These are phyloP conservation scores for Zygosaccharomyces sapae DNA, from an alignment of 1,139 yeast species.

Conservation along the genomic window DNA sequence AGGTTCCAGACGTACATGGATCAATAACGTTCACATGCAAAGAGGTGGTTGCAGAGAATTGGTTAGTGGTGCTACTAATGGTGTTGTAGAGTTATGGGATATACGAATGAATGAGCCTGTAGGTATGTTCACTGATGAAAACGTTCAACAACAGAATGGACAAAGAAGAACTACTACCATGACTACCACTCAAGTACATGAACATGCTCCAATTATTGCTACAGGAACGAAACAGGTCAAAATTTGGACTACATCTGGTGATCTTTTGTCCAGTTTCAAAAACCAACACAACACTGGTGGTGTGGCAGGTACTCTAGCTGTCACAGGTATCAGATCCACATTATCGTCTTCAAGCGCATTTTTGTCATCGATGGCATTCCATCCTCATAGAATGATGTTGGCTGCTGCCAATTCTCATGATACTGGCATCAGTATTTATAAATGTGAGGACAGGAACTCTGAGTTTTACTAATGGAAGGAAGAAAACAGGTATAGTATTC, in stretches of 20 bases:
- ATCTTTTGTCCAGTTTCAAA: constrained; percentile 57
- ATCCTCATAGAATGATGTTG: constrained; percentile 92
- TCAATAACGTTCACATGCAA: constrained; percentile 87
- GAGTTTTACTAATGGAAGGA: constrained; percentile 20
- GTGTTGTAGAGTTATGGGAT: constrained; percentile 87
- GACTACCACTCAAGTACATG: constrained; percentile 80
- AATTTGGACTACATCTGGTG: constrained; percentile 85
- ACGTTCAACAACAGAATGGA: constrained; percentile 28
- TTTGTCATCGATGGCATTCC: constrained; percentile 67
- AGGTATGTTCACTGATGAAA: constrained; percentile 55
- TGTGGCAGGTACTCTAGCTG: constrained; percentile 33
- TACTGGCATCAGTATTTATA: constrained; percentile 64
- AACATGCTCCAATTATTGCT: constrained; percentile 90
- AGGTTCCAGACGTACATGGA: constrained; percentile 47
- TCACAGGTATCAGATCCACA: constrained; percentile 30
- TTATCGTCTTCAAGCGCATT: constrained; percentile 39
- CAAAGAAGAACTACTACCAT: constrained; percentile 38
- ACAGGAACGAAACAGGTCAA: constrained; percentile 81
- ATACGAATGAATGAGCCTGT: constrained; percentile 73
- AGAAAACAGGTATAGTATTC: constrained; percentile 1
- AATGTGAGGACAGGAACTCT: constrained; percentile 41
- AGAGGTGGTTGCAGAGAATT: constrained; percentile 93
- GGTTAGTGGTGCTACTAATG: constrained; percentile 79
- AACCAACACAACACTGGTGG: constrained; percentile 39
- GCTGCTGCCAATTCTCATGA: constrained; percentile 85